phyloP scores from a whole-genome alignment of 257 asterid genomes.

The Jasminum sambac region DNA sequence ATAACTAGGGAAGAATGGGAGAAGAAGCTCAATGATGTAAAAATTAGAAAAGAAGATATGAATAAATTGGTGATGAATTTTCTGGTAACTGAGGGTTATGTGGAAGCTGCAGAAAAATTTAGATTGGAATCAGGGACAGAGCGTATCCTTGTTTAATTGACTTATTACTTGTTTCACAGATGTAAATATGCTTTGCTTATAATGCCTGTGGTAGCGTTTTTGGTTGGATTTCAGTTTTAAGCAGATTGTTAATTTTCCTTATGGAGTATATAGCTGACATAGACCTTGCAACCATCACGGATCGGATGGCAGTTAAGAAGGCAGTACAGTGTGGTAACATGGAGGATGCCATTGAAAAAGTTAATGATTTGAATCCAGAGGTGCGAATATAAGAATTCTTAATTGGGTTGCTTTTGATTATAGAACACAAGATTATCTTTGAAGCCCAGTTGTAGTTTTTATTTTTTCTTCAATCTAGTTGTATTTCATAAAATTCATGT shows the following conservation, averaged over 20 bases:
- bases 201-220: neutral
- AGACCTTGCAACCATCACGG: conserved; percentile 81
- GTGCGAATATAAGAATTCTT: conserved; percentile 31
- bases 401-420: neutral
- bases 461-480: neutral
- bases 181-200: neutral
- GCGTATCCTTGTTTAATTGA: conserved; percentile 52
- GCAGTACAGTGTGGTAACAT: conserved; percentile 86
- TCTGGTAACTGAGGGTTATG: conserved; percentile 81
- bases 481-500: neutral
- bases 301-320: conserved; percentile 88
- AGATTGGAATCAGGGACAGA: conserved; percentile 78
- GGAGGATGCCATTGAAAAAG: conserved; percentile 90
- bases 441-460: neutral
- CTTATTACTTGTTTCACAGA: neutral
- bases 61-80: conserved; percentile 82
- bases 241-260: conserved; percentile 38
- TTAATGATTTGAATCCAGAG: conserved; percentile 92
- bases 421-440: neutral
- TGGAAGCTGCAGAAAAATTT: conserved; percentile 79
- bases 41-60: conserved; percentile 70
- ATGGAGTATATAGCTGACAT: conserved; percentile 68
- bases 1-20: conserved; percentile 82
- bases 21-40: conserved; percentile 57
- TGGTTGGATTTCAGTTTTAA: neutral